These are phyloP conservation scores for Thymus mandschuricus DNA, from an alignment of 257 asterid genomes.

Conservation along the genomic window DNA sequence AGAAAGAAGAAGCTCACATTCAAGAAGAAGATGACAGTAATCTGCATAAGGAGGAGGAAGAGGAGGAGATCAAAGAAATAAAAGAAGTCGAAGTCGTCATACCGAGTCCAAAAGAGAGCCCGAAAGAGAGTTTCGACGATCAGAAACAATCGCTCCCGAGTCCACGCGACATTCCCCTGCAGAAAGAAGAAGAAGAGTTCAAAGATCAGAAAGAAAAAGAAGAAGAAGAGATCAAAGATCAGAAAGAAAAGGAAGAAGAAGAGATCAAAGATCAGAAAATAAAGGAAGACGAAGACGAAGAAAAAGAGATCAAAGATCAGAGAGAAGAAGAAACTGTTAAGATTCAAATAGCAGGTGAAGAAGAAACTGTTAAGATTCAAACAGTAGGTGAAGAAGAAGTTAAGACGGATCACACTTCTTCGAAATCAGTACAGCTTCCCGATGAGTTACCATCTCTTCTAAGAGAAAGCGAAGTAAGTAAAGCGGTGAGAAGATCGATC, in stretches of 20 bases:
- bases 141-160: background rate
- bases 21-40: background rate
- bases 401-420: background rate
- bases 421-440: constrained; percentile 23
- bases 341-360: too few species aligned
- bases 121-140: background rate
- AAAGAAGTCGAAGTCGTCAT: background rate
- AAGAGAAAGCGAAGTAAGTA: constrained; percentile 31
- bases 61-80: too few species aligned
- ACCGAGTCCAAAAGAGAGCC: constrained; percentile 5
- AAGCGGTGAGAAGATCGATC: constrained; percentile 35
- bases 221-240: background rate
- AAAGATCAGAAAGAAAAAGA: background rate
- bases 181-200: background rate
- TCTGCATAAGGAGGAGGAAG: background rate
- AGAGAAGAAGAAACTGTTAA: background rate
- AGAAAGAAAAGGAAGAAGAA: background rate
- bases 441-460: constrained; percentile 26
- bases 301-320: background rate
- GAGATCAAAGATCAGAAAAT: background rate
- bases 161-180: background rate
- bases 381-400: background rate
- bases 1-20: too few species aligned
- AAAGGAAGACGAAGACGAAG: background rate
- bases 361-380: background rate